Base-by-base conservation (phyloP, 345 rosid species). In the Lepidium sativum region DNA sequence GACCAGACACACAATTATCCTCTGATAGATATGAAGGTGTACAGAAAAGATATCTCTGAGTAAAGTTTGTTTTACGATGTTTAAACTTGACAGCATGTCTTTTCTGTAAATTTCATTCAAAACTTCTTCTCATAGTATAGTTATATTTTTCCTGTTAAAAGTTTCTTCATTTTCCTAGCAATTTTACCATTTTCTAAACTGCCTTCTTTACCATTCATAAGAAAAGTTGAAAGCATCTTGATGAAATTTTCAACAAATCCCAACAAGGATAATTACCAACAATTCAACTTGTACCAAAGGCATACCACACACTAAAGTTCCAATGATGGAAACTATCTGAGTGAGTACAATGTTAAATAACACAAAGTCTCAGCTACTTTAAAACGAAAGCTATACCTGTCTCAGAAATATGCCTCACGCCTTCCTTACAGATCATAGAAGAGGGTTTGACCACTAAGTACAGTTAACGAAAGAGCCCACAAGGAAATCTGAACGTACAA, bases 401-500 rank as follows among this genome's bases (percentile, higher is more conserved):
- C 77, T 77, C 78, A 87, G 80, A 74, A 68, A 54, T 74, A 76
- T 71, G 85, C 86, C 81, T 82, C 76, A 81, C 77, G 68, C 72
- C 80, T 80, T 75, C 75, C 68, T 68, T 45, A 70, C 74, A 73
- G 75, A 60, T 82, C 79, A 71, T 75, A 48, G 57, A 77, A 59
- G 72, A 73, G 65, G 70, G 67, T 69, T 61, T 8, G 77, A 68
- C 65, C 72, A 79, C 89, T 87, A 94, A 74, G 99, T 94, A 81
- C 95, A 86, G 77, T 90, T 94, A 72, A 87, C 83, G 67, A 89
- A 90, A 78, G 92, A 87, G 79, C 83, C 87, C 83, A 83, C 70
- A 74, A 86, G 88, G 69, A 86, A 87, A 77, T 84, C 88, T 79
- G 95, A 86, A 79, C 57, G 82, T 70, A 80, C 72, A 54, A 83